Evolutionary conservation across 2,329 filamentous ascomycete species (phyloP).

Genomic region (Lomentospora prolificans): DNA sequence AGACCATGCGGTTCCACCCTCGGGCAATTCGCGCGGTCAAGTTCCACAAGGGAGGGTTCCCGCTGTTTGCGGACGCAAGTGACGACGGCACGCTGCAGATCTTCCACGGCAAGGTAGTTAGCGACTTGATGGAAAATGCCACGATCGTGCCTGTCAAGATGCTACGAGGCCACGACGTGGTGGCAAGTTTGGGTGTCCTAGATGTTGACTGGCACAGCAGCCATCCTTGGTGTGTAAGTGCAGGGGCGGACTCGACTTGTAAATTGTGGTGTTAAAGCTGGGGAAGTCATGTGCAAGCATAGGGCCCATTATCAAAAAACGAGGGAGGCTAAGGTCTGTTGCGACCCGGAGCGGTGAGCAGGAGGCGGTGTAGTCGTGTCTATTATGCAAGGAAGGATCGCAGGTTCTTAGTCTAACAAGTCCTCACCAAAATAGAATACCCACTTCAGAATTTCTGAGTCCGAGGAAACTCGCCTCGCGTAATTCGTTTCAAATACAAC

Average conservation of each 20-base stretch:
- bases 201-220: constrained; percentile 93
- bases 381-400: too few relatives aligned
- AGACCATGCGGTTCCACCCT: constrained; percentile 89
- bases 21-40: constrained; percentile 84
- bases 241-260: constrained; percentile 87
- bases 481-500: too few relatives aligned
- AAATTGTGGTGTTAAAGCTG: constrained; percentile 56
- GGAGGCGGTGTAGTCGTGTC: too few relatives aligned
- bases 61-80: constrained; percentile 87
- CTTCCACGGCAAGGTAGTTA: constrained; percentile 93
- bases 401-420: too few relatives aligned
- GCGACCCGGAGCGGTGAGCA: too few relatives aligned
- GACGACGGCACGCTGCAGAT: constrained; percentile 93
- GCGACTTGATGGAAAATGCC: constrained; percentile 90
- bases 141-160: constrained; percentile 95
- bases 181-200: constrained; percentile 78
- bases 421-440: too few relatives aligned
- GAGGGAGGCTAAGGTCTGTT: too few relatives aligned
- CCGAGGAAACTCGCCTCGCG: too few relatives aligned
- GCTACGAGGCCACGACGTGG: constrained; percentile 79
- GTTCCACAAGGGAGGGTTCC: constrained; percentile 69
- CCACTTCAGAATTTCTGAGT: too few relatives aligned
- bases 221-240: constrained; percentile 90
- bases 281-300: too few relatives aligned
- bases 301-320: too few relatives aligned